These are phyloP conservation scores for Penicillium decumbens DNA, from an alignment of 2,329 filamentous ascomycete species.

Conservation along the genomic window DNA sequence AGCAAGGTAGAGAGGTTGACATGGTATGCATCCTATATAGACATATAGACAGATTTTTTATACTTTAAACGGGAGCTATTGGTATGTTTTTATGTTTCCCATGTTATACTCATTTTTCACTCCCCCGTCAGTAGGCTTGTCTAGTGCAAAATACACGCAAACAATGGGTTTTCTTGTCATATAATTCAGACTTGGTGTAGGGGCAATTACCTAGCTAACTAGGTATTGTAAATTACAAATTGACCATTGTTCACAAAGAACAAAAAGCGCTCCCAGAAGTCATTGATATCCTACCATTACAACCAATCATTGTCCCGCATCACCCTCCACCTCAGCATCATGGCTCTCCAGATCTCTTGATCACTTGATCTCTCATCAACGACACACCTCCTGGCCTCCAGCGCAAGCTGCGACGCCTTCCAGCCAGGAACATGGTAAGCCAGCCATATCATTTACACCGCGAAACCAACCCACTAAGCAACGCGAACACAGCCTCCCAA, in stretches of 20 bases:
- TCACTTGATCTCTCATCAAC: not conserved
- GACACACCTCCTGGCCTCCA: not conserved
- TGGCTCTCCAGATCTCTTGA: not conserved
- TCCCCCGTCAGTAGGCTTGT: constrained; percentile 15
- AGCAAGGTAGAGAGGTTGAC: not conserved
- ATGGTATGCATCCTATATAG: not conserved
- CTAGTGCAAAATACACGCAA: constrained; percentile 41
- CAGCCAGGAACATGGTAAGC: constrained; percentile 19
- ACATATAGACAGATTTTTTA: too few relatives aligned
- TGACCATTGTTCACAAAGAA: constrained; percentile 39
- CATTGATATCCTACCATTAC: constrained; percentile 19
- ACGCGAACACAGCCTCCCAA: constrained; percentile 32
- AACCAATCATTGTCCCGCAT: not conserved
- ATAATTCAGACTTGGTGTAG: not conserved
- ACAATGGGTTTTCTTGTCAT: constrained; percentile 39
- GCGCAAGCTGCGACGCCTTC: not conserved
- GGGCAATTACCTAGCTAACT: too few relatives aligned
- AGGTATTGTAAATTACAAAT: too few relatives aligned
- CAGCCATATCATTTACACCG: not conserved
- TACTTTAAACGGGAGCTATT: not conserved
- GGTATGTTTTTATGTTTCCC: not conserved
- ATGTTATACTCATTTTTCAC: not conserved
- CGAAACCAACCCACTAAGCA: not conserved
- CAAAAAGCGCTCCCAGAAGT: constrained; percentile 8
- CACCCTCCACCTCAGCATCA: not conserved